A percentile compares a stretch with the other conserved stretches of the same genome.
phyloP scores from a whole-genome alignment of 495 filamentous ascomycete species.

The Hypoxylon rickii region DNA sequence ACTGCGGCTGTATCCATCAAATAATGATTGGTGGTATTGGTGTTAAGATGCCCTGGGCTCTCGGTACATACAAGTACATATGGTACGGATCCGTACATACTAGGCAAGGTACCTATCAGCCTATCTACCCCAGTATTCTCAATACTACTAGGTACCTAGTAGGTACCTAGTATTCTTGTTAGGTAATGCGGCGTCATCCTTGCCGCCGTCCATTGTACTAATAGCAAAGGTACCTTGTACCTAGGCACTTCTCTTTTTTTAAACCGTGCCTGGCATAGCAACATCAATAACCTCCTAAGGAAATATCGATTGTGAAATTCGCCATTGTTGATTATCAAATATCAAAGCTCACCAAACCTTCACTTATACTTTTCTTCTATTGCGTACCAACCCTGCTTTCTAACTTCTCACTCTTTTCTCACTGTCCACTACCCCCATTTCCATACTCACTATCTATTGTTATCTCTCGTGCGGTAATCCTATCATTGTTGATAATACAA shows the following conservation, averaged over 20 bases:
- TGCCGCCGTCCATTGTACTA: background rate
- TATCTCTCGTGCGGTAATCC: no score
- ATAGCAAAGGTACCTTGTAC: background rate
- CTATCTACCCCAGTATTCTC: no score
- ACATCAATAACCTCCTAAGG: background rate
- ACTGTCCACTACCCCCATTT: background rate
- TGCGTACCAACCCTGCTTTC: background rate
- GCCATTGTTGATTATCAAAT: background rate
- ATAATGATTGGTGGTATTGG: no score
- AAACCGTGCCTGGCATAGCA: background rate
- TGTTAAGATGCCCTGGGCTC: no score
- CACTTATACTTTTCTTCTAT: background rate
- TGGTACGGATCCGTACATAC: no score
- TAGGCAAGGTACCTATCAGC: no score
- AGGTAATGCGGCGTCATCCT: conserved; percentile 26
- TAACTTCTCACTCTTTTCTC: background rate
- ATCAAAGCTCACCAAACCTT: background rate
- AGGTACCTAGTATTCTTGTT: background rate
- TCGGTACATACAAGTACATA: no score
- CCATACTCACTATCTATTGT: no score
- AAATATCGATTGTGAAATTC: background rate
- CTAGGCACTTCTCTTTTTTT: no score
- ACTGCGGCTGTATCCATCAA: no score
- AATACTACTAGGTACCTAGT: background rate
- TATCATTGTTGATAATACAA: no score